A percentile compares a stretch with the other conserved stretches of the same genome.
Conservation (phyloP, 495 filamentous ascomycete species). For the Aspergillus funiculosus region DNA sequence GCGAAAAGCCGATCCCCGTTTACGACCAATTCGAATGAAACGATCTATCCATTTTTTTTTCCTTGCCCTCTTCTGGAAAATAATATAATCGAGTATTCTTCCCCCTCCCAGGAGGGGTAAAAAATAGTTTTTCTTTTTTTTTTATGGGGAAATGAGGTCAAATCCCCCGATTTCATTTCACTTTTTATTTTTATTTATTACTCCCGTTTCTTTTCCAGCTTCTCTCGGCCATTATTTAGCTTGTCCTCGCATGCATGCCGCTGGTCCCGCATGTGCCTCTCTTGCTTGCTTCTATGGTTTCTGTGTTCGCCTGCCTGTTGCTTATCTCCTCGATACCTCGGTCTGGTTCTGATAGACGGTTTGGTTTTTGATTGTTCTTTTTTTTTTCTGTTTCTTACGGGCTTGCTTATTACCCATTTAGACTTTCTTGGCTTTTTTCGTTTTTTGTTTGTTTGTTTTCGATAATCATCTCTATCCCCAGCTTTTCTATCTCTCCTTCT, state of each 20-base stretch:
- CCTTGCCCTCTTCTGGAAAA: neutral
- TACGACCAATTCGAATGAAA: slow-evolving; percentile 39
- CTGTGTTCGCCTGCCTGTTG: slow-evolving; percentile 6
- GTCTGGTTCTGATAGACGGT: slow-evolving; percentile 24
- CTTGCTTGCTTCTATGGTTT: neutral
- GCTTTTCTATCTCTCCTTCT: neutral
- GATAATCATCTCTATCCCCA: neutral
- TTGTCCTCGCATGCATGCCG: slow-evolving; percentile 12
- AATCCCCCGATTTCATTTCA: neutral
- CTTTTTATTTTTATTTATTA: slow-evolving; percentile 9
- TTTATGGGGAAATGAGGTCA: neutral
- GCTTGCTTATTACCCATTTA: slow-evolving; percentile 9
- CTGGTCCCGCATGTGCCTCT: slow-evolving; percentile 12
- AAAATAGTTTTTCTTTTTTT: slow-evolving; percentile 9
- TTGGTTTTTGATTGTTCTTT: slow-evolving; percentile 8
- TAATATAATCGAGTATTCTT: neutral
- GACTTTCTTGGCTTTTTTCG: neutral
- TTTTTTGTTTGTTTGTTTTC: slow-evolving; percentile 4
- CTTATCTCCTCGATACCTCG: slow-evolving; percentile 21
- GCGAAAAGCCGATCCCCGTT: slow-evolving; percentile 48
- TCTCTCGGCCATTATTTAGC: slow-evolving; percentile 1
- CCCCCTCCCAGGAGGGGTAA: neutral
- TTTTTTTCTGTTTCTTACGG: no score
- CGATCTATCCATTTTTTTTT: slow-evolving; percentile 4
- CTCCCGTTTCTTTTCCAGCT: neutral